Evolutionary conservation across 192 early-diverging fungal genomes (phyloP), one percentile per base, ranked within the genome.

Genomic region (Mortierella hygrophila): DNA sequence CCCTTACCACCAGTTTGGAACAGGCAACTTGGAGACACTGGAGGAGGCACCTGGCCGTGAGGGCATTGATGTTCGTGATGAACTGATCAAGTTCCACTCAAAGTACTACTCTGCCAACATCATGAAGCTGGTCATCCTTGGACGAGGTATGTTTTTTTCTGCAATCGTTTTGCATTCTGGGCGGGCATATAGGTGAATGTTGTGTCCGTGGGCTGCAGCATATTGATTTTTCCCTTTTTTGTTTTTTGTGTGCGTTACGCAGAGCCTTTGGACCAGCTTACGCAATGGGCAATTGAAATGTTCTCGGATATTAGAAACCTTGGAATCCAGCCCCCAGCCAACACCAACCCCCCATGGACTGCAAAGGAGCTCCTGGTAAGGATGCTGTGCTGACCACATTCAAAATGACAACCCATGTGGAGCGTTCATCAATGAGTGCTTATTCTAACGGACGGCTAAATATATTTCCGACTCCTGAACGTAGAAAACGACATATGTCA

Each of bases 31-130:
- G 76, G 94, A 97, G 68, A 98, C 98, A 1, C 90, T 99, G 20
- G 89, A 91, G 63, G 92, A 95, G 37, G 81, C 88, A 37, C 97
- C 97, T 6, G 74, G 85, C 40, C 44, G 77, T 35, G 88, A 92
- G 38, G 96, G 96, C 9, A 88, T 98, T 47, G 94, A 99, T 82
- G 93, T 98, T 75, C 92, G 98, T 29, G 91, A 94, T 29, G 92
- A 95, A 71, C 90, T 99, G 60, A 81, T 99, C 52, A 94, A 97
- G 68, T 98, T 98, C 72, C 95, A 99, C 79, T 91, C 91, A 18
- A 91, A 92, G 74, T 97, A 97, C 88, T 99, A 99, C 87, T 97
- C 96, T 40, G 94, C 97, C 18, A 98, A 99, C 81, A 96, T 99
- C 38, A 99, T 98, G 98, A 96, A 95, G 89, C 90, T 98, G 23